Percentiles rank a stretch among this genome's conserved stretches.
Evolutionary conservation across 148 eudicot species (phyloP).

Genomic region (Fagopyrum homotropicum): DNA sequence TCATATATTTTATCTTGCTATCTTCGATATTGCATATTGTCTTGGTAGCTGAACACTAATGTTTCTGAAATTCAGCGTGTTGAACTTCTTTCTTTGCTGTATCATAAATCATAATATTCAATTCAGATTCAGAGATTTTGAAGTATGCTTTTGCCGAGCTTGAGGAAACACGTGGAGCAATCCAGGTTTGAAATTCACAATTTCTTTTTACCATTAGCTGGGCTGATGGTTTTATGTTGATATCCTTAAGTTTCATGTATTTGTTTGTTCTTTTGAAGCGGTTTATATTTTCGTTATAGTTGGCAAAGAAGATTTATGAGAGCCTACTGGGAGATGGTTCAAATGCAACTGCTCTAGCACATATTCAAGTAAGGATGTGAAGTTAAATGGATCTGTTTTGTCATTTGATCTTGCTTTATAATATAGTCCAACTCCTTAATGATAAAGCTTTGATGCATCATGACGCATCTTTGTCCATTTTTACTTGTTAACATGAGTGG

Average conservation of each 20-base stretch:
- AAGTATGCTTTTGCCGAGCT: conserved; percentile 93
- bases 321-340: conserved; percentile 67
- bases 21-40: neutral
- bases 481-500: conserved; percentile 2
- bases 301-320: conserved; percentile 86
- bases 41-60: neutral
- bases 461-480: conserved; percentile 1
- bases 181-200: conserved; percentile 48
- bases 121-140: conserved; percentile 73
- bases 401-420: neutral
- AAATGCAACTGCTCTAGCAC: conserved; percentile 71
- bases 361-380: conserved; percentile 64
- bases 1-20: neutral
- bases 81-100: neutral
- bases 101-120: neutral
- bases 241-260: neutral
- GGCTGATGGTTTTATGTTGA: neutral
- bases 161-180: conserved; percentile 95
- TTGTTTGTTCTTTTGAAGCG: neutral
- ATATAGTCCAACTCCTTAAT: neutral
- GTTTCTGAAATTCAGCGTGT: neutral
- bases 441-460: neutral
- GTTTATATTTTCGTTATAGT: conserved; percentile 33
- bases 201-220: neutral
- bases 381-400: neutral